Base-by-base conservation (phyloP, 495 filamentous ascomycete genomes). In the Tuber indicum region DNA sequence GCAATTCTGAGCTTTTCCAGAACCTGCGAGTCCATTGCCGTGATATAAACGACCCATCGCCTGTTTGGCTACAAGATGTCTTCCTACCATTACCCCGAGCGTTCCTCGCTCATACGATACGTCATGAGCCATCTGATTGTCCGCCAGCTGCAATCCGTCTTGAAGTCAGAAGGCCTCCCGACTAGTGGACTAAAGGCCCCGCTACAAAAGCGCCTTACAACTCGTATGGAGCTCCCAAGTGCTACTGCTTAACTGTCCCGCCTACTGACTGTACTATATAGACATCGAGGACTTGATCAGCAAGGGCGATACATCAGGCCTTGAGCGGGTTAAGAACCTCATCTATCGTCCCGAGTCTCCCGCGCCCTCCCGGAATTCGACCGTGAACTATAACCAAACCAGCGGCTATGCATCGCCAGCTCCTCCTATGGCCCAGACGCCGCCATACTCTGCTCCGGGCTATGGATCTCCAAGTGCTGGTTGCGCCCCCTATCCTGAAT, bases 131-230 rank as follows among this genome's bases (percentile, higher is more conserved):
- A 77, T 41, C 74, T 83, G 70, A 82, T 83, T 62, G 82, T 83
- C 72, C 78, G 79, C 58, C 88, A 91, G 73, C 88, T 99, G 58
- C 92, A 93, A 76, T 84, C 86, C 23, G 91, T 98, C 79, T 89
- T 94, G 80, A 89, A 88, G 62, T 85, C 86, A 75, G 91, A 95
- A 83, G 88, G 89, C 43, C 87, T 95, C 26, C 86, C 87, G 47
- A 90, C 92, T 58, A 92, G 89, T 43, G 96, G 96, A 14, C 89
- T 93, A 76, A 99, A 99, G 85, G 87, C 89, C 43, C 87, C 91
- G 32, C 85, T 98, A 66, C 94, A 97, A 84, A 84, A 85, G 42
- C 91, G 94, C 76, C 91, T 98, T 71, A 89, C 91, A 77, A 83
- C 88, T 43, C 89, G 96, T 98, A 86, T 84, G 92, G 90, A 74